phyloP scores from a whole-genome alignment of 345 rosid genomes.

The Luvunga scandens region DNA sequence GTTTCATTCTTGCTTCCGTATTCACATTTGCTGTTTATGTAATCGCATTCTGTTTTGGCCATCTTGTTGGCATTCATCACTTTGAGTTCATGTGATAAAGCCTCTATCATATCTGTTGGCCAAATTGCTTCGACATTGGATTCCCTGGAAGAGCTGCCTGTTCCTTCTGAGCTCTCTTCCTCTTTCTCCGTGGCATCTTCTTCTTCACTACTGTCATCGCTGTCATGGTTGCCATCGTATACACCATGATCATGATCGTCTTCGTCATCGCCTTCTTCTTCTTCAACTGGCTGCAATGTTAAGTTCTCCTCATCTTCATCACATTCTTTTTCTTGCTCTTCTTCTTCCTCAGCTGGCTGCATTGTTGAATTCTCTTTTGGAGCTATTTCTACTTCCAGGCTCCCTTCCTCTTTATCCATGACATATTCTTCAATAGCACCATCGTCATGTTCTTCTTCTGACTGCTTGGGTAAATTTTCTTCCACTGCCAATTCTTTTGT shows the following conservation, averaged over 20 bases:
- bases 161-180: conserved; percentile 29
- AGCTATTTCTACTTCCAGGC: not conserved
- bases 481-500: not conserved
- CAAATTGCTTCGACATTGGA: conserved; percentile 33
- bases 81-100: conserved; percentile 17
- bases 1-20: not conserved
- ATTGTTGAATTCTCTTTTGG: not conserved
- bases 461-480: not conserved
- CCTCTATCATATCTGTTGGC: conserved; percentile 37
- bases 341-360: conserved; percentile 3
- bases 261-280: not conserved
- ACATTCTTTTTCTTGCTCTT: not conserved
- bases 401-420: conserved; percentile 8
- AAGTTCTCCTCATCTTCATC: conserved; percentile 2
- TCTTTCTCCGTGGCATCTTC: conserved; percentile 13
- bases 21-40: conserved; percentile 5
- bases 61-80: conserved; percentile 8
- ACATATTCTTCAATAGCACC: not conserved
- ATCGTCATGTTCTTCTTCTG: not conserved
- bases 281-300: conserved; percentile 7
- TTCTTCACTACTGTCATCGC: not conserved
- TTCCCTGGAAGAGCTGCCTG: conserved; percentile 33
- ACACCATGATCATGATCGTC: not conserved
- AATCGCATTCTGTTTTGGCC: not conserved
- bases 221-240: not conserved